Evolutionary conservation across 331 rosid species (phyloP).

Genomic region (Prunus yedoensis): DNA sequence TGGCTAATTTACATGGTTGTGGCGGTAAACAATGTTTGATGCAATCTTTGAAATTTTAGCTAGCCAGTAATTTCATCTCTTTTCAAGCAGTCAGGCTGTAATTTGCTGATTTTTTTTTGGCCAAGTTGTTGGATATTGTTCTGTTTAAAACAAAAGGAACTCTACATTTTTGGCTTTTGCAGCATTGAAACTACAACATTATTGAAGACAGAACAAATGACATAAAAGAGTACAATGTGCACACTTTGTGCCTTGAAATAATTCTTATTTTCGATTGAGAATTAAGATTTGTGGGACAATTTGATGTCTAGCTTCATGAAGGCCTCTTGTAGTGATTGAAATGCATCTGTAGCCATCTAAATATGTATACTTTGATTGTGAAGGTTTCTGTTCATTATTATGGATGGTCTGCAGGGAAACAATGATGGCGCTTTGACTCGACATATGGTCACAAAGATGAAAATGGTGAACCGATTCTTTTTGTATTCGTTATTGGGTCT

Average conservation of each 20-base stretch:
- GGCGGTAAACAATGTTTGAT: no score
- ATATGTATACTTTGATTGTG: conserved; percentile 21
- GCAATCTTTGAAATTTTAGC: no score
- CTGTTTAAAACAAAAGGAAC: no score
- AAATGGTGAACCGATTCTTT: conserved; percentile 72
- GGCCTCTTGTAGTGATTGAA: neutral
- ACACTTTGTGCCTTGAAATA: neutral
- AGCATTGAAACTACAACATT: no score
- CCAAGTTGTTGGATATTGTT: no score
- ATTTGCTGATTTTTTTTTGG: no score
- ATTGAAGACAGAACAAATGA: no score
- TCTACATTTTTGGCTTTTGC: no score
- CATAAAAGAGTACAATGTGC: neutral
- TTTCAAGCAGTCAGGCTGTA: no score
- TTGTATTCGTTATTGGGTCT: conserved; percentile 54
- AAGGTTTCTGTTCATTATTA: conserved; percentile 89
- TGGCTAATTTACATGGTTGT: no score
- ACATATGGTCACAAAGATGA: conserved; percentile 90
- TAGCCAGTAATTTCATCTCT: no score
- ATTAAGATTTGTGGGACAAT: neutral
- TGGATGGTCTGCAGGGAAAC: conserved; percentile 89
- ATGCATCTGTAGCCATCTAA: neutral
- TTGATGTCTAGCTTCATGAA: neutral
- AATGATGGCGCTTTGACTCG: conserved; percentile 96
- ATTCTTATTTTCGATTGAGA: neutral